phyloP scores from a whole-genome alignment of 208 protist species.

The Leptomonas seymouri region DNA sequence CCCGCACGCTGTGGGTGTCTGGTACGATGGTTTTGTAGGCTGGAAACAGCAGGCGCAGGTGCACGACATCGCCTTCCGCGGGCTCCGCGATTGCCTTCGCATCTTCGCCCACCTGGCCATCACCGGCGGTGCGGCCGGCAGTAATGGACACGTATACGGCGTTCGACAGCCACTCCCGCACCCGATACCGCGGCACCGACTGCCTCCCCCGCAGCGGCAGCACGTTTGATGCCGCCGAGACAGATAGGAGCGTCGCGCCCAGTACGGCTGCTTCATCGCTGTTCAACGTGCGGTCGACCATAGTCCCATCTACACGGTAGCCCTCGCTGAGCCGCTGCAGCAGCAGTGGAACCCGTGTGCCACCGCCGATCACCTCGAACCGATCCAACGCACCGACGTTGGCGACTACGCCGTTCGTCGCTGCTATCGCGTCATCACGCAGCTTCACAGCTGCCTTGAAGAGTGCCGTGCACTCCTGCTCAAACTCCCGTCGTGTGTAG shows the following conservation, averaged over 20 bases:
- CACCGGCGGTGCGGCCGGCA: conserved; percentile 2
- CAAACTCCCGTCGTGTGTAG: conserved; percentile 69
- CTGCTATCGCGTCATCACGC: conserved; percentile 36
- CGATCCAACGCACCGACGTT: conserved; percentile 28
- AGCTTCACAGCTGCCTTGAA: conserved; percentile 42
- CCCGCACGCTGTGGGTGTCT: conserved; percentile 13
- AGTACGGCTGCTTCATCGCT: conserved; percentile 82
- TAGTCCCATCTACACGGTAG: conserved; percentile 21
- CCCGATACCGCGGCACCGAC: conserved; percentile 18
- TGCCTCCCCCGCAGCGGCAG: conserved; percentile 4
- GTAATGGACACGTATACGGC: conserved; percentile 43
- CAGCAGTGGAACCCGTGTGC: conserved; percentile 78
- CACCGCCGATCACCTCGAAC: conserved; percentile 86
- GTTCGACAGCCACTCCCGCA: conserved; percentile 57
- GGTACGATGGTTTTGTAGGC: conserved; percentile 10
- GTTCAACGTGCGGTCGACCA: conserved; percentile 85
- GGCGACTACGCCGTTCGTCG: conserved; percentile 34
- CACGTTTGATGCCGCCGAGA: conserved; percentile 17
- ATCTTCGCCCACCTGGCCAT: not conserved
- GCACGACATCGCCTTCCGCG: not conserved
- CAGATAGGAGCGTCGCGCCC: conserved; percentile 65
- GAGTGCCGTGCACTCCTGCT: conserved; percentile 62
- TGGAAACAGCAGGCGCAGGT: conserved; percentile 17
- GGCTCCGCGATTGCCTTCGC: not conserved
- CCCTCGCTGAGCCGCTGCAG: conserved; percentile 55